Evolutionary conservation across 163 green algal species (phyloP).

Genomic region (Scenedesmus sp.): DNA sequence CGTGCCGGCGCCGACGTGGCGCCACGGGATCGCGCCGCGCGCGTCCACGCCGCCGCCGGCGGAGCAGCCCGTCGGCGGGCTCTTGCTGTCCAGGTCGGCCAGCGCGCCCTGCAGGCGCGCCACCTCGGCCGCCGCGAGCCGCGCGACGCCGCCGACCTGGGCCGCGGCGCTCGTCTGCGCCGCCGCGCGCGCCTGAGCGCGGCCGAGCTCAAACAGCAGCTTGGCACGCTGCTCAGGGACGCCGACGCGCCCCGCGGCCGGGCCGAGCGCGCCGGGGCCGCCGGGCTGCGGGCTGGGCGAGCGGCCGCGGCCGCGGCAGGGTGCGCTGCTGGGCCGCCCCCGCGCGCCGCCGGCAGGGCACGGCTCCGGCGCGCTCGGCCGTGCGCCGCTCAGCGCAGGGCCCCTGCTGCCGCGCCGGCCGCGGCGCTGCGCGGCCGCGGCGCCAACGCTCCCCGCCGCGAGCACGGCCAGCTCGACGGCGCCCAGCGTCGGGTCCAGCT

Average conservation of each 20-base stretch:
- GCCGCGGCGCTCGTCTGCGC: not conserved
- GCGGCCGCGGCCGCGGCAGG: not conserved
- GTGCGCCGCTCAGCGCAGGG: too few relatives aligned
- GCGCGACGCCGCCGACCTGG: slow-evolving; percentile 36
- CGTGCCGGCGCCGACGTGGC: slow-evolving; percentile 48
- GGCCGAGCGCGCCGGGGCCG: slow-evolving; percentile 25
- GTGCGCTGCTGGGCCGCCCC: slow-evolving; percentile 17
- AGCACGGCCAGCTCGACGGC: too few relatives aligned
- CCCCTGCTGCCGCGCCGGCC: too few relatives aligned
- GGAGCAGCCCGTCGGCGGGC: slow-evolving; percentile 34
- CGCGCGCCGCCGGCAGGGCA: too few relatives aligned
- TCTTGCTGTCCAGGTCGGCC: slow-evolving; percentile 56
- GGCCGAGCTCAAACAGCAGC: slow-evolving; percentile 33
- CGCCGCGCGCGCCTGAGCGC: slow-evolving; percentile 12
- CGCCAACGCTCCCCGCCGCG: not conserved
- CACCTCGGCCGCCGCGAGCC: slow-evolving; percentile 55
- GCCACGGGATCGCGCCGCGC: slow-evolving; percentile 47
- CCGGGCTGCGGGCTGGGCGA: slow-evolving; percentile 5
- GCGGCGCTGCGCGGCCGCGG: too few relatives aligned
- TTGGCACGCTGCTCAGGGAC: slow-evolving; percentile 44
- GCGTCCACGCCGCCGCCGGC: slow-evolving; percentile 29
- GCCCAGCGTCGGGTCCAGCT: too few relatives aligned
- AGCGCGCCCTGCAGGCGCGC: slow-evolving; percentile 58
- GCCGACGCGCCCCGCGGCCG: slow-evolving; percentile 29
- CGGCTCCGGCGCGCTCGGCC: too few relatives aligned